These are phyloP conservation scores for Cymbopogon citratus DNA, from an alignment of 176 grass and related monocot genomes.

Conservation along the genomic window DNA sequence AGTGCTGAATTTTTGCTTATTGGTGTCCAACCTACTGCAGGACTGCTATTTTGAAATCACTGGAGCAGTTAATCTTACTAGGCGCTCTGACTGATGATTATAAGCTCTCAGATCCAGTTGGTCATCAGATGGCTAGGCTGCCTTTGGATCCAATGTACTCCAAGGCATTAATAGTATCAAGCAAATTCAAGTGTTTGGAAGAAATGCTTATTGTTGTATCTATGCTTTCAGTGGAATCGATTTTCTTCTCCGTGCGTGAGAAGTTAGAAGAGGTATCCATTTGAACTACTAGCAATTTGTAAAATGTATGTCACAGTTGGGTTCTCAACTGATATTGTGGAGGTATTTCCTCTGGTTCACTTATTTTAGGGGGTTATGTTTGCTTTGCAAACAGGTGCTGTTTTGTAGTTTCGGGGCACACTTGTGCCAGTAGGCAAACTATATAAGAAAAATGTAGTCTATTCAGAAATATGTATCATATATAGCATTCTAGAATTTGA, in stretches of 20 bases:
- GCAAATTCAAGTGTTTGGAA: constrained; percentile 85
- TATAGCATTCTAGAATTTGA: background rate
- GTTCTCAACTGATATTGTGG: background rate
- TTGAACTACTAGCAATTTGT: background rate
- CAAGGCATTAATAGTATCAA: constrained; percentile 77
- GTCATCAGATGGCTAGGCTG: constrained; percentile 79
- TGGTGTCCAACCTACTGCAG: constrained; percentile 35
- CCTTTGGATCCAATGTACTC: constrained; percentile 97
- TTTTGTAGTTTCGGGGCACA: background rate
- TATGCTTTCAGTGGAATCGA: constrained; percentile 96
- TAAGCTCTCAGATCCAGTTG: constrained; percentile 79
- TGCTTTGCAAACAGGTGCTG: background rate
- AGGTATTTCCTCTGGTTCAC: background rate
- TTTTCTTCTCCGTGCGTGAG: constrained; percentile 82
- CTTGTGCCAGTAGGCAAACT: background rate
- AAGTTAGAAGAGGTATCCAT: constrained; percentile 84
- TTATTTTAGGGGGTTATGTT: background rate
- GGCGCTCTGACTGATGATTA: constrained; percentile 84
- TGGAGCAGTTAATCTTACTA: constrained; percentile 82
- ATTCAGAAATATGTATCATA: background rate
- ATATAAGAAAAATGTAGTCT: background rate
- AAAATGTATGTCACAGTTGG: background rate
- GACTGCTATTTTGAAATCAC: constrained; percentile 87
- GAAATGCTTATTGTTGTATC: constrained; percentile 98
- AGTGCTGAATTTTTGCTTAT: background rate